Conservation (phyloP, 1,139 yeast species). For the Suhomyces taliae region DNA sequence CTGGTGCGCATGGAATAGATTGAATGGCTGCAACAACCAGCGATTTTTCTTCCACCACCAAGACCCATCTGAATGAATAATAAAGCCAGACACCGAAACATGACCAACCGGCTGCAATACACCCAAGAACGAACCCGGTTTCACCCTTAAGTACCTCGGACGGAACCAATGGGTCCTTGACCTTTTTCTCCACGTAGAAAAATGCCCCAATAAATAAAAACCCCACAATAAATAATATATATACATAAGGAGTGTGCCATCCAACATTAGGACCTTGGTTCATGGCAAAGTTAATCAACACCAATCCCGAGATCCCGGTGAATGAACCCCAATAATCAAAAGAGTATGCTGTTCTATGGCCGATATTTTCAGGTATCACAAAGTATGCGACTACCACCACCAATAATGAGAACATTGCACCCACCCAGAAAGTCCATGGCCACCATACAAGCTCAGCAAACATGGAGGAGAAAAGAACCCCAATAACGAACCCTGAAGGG, state of each 20-base stretch:
- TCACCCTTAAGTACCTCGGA: slow-evolving; percentile 39
- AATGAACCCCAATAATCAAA: slow-evolving; percentile 53
- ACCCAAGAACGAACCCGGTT: slow-evolving; percentile 46
- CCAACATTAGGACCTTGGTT: slow-evolving; percentile 65
- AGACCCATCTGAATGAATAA: slow-evolving; percentile 41
- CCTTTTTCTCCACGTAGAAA: slow-evolving; percentile 33
- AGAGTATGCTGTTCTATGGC: slow-evolving; percentile 19
- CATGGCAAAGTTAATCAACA: slow-evolving; percentile 56
- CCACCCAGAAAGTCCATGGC: slow-evolving; percentile 59
- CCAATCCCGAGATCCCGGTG: slow-evolving; percentile 48
- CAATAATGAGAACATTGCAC: slow-evolving; percentile 36
- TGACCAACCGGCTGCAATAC: slow-evolving; percentile 60
- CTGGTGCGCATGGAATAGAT: slow-evolving; percentile 37
- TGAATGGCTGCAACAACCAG: slow-evolving; percentile 42
- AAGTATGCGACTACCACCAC: slow-evolving; percentile 33
- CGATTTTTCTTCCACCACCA: slow-evolving; percentile 28
- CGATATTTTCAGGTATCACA: slow-evolving; percentile 44
- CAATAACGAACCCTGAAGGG: slow-evolving; percentile 56
- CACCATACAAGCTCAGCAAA: slow-evolving; percentile 47
- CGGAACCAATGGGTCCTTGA: slow-evolving; percentile 49
- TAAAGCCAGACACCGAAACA: slow-evolving; percentile 60
- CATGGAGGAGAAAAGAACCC: slow-evolving; percentile 48
- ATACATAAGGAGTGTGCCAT: slow-evolving; percentile 52
- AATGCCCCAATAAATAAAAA: slow-evolving; percentile 35
- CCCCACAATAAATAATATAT: slow-evolving; percentile 52